Conservation (phyloP, 805 yeast species). For the Nakazawaea wyomingensis region DNA sequence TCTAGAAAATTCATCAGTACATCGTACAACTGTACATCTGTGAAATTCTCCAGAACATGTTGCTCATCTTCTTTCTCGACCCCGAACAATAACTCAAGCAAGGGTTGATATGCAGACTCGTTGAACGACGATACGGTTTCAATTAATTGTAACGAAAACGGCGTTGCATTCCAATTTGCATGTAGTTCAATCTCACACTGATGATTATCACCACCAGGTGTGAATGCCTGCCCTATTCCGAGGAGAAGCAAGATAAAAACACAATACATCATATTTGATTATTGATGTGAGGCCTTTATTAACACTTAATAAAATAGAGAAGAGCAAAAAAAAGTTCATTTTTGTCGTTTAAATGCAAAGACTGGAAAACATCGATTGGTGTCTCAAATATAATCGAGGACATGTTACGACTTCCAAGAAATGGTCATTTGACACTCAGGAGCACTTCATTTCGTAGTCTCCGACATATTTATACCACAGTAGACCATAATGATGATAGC, state of each 20-base stretch:
- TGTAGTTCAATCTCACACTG: slow-evolving; percentile 26
- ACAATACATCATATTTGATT: not conserved
- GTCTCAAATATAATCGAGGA: no score
- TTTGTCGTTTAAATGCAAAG: no score
- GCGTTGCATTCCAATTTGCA: slow-evolving; percentile 36
- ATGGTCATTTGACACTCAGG: not conserved
- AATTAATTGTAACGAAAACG: slow-evolving; percentile 36
- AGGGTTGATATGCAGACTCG: slow-evolving; percentile 30
- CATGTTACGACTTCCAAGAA: not conserved
- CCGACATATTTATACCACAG: slow-evolving; percentile 11
- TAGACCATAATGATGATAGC: slow-evolving; percentile 13
- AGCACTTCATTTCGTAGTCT: not conserved
- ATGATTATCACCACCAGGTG: slow-evolving; percentile 11
- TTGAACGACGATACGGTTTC: slow-evolving; percentile 35
- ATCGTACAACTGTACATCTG: slow-evolving; percentile 23
- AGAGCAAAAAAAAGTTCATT: no score
- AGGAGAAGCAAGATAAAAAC: slow-evolving; percentile 2
- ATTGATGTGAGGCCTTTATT: no score
- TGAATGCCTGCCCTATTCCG: slow-evolving; percentile 1
- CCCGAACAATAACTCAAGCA: slow-evolving; percentile 24
- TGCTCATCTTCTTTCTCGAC: slow-evolving; percentile 27
- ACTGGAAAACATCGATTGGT: no score
- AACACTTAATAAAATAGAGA: no score
- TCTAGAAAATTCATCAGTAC: slow-evolving; percentile 17
- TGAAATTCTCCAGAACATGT: slow-evolving; percentile 10